These are phyloP conservation scores for Alternaria metachromatica DNA, from an alignment of 2,329 filamentous ascomycete genomes.

Conservation along the genomic window DNA sequence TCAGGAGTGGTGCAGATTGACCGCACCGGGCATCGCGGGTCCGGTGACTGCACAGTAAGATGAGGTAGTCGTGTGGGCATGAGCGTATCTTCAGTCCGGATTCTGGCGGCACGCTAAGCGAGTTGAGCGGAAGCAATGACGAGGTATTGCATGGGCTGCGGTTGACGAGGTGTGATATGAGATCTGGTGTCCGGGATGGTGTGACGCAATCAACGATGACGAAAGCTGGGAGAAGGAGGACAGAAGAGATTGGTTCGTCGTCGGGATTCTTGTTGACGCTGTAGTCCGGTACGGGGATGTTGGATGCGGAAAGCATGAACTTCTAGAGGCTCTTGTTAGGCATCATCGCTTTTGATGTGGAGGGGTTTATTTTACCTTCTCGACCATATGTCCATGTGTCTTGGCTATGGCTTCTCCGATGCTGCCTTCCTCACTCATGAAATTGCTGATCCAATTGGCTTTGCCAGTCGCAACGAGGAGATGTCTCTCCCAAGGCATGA, in stretches of 20 bases:
- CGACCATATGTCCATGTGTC: neutral
- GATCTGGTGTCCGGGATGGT: neutral
- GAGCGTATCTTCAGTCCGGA: neutral
- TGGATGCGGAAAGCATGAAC: neutral
- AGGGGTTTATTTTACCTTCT: neutral
- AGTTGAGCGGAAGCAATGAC: neutral
- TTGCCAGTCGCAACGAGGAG: neutral
- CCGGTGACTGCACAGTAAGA: neutral
- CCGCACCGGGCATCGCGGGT: neutral
- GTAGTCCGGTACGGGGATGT: neutral
- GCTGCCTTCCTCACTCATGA: neutral
- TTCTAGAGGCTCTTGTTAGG: neutral
- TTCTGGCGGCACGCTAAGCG: neutral
- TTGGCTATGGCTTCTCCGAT: neutral
- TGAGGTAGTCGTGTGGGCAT: neutral
- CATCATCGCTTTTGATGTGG: neutral
- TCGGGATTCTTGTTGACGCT: neutral
- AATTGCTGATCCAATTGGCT: neutral
- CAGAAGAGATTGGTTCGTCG: neutral
- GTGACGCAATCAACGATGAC: neutral
- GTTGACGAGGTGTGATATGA: neutral
- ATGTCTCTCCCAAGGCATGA: neutral
- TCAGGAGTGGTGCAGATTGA: neutral
- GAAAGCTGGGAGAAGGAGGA: neutral
- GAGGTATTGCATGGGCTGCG: neutral